Base-by-base conservation (phyloP, 2,329 filamentous ascomycete species). In the Diplodia seriata region DNA sequence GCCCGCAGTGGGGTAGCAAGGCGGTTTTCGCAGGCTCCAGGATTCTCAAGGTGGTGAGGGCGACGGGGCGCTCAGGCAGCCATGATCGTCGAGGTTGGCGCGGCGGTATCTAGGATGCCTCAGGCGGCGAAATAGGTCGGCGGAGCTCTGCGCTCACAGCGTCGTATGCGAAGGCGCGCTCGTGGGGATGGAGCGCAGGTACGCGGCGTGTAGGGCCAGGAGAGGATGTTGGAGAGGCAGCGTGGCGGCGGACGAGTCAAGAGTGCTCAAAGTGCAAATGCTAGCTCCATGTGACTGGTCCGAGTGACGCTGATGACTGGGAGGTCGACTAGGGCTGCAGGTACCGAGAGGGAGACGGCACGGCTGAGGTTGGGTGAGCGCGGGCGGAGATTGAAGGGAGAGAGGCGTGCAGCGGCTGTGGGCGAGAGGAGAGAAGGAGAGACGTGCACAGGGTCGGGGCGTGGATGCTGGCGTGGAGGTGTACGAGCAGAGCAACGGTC, bases 211-310 rank as follows among this genome's bases (percentile, higher is more conserved):
- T 43, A 64, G 61, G 63, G 20, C 49, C 36, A 64, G 51, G 61
- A 23, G 43, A 33, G 36, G 23, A 4, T 12, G 18, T 47, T 12
- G 53, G 26, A 55, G 56, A 47, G 12, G 53, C 54, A 54, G 61
- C 5, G 61, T 43, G 14, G 53, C 23, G 65, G 33, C 18, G 26
- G 50, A 49, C 49, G 50, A 63, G 66, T 59, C 56, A 59, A 50
- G 55, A 29, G 54, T 43, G 26, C 49, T 66, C 63, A 66, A 59
- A 38, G 53, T 56, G 64, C 64, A 20, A 33, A 33, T 66, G 64
- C 51, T 57, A 66, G 64, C 66, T 68, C 66, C 66, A 68, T 68
- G 66, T 68, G 66, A 68, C 66, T 68, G 56, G 66, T 56, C 26
- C 66, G 38, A 56, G 43, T 68, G 66, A 68, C 66, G 66, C 26